Evolutionary conservation across 2,329 filamentous ascomycete species (phyloP), one percentile per base, ranked within the genome.

Genomic region (Rutstroemia sp.): DNA sequence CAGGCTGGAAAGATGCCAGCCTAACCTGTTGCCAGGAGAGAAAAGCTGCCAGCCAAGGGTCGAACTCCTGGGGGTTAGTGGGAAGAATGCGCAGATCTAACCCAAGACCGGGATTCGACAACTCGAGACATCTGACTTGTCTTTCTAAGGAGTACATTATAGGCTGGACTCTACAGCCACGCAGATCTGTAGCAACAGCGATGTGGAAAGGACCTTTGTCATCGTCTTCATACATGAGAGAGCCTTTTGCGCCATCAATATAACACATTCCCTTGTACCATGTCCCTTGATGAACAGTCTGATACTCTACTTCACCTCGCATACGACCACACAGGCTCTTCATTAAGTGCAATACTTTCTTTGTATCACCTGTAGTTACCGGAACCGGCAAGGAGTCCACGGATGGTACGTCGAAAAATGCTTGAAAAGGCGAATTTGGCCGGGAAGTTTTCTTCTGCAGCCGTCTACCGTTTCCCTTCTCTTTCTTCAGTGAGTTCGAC

Each of bases 1-100:
- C 62, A 5, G 60, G 54, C 30, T 60, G 52, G 42, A 63, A 56
- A n/a, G 58, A 56, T 16, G 70, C 69, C n/a, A 72, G 83, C 23
- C 82, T 80, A 58, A 90, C 76, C 61, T 89, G 87, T 69, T 91
- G 87, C 89, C 89, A 94, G 68, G 86, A 89, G 34, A 92, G 76
- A 46, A 94, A 71, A 7, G 88, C 88, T 14, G 89, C 89, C 56
- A 92, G 81, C 89, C 89, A 94, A 21, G 86, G 76, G 63, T 92
- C 87, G 61, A 86, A 82, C 65, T 92, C 87, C 19, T 84, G 80
- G 34, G 79, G 71, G 2, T 78, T 77, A 8, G 81, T 70, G 14
- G 89, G 86, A 38, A 84, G 80, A 57, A 94, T 72, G 54, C 87
- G 74, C 45, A 89, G 73, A 61, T 88, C 80, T 23, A 82, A 70